Conservation (phyloP, 208 protist species). For the Crithidia mellificae region DNA sequence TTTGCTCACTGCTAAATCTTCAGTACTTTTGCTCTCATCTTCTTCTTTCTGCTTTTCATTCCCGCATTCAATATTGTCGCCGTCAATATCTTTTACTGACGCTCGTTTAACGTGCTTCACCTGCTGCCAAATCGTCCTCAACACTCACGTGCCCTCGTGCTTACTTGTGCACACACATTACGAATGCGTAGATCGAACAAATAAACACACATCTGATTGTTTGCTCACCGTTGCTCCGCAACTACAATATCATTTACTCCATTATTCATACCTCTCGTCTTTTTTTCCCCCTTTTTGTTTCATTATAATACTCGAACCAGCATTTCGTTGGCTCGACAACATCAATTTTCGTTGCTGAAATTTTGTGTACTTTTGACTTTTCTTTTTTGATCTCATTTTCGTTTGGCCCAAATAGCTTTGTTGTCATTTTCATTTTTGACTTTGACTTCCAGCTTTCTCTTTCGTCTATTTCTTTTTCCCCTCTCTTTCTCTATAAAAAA, state of each 20-base stretch:
- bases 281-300: slow-evolving; percentile 13
- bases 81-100: no score
- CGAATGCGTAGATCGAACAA: not conserved
- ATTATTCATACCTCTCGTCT: slow-evolving; percentile 6
- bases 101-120: no score
- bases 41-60: no score
- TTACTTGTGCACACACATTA: no score
- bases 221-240: slow-evolving; percentile 5
- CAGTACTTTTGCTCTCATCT: no score
- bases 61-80: no score
- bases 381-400: slow-evolving; percentile 12
- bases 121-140: no score
- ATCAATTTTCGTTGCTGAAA: slow-evolving; percentile 5
- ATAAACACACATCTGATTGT: slow-evolving; percentile 1
- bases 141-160: no score
- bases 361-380: slow-evolving; percentile 2
- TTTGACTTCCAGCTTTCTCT: slow-evolving; percentile 1
- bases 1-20: no score
- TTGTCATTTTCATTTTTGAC: slow-evolving; percentile 7
- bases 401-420: slow-evolving; percentile 5
- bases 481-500: not conserved
- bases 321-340: slow-evolving; percentile 9
- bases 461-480: slow-evolving; percentile 7
- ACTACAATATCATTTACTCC: not conserved
- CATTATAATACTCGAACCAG: slow-evolving; percentile 3